phyloP scores from a whole-genome alignment of 192 early-diverging fungal genomes.

The Backusella australiensis region DNA sequence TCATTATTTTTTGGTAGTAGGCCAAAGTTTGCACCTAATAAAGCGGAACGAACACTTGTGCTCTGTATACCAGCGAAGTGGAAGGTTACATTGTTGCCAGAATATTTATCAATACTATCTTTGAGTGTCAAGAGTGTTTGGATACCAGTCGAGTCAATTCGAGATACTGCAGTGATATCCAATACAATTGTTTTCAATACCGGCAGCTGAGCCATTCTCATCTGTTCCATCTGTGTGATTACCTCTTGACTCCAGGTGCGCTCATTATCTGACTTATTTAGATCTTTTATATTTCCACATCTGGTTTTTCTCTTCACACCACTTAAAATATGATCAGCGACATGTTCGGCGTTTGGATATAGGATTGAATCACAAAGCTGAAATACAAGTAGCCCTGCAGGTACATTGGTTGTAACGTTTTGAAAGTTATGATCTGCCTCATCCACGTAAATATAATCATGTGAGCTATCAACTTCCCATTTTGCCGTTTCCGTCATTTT shows the following conservation, averaged over 20 bases:
- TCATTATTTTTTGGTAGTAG: neutral
- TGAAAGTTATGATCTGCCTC: slow-evolving; percentile 22
- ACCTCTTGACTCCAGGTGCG: slow-evolving; percentile 15
- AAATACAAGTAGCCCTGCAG: slow-evolving; percentile 73
- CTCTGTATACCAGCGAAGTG: slow-evolving; percentile 26
- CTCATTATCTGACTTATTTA: slow-evolving; percentile 15
- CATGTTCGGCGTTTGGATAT: slow-evolving; percentile 67
- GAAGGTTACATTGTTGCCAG: slow-evolving; percentile 22
- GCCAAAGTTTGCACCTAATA: slow-evolving; percentile 19
- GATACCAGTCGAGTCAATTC: slow-evolving; percentile 78
- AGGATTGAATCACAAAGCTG: slow-evolving; percentile 63
- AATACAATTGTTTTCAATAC: slow-evolving; percentile 71
- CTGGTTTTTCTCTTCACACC: slow-evolving; percentile 17
- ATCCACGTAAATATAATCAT: slow-evolving; percentile 27
- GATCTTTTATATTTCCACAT: slow-evolving; percentile 10
- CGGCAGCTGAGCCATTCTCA: slow-evolving; percentile 34
- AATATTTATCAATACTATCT: slow-evolving; percentile 15
- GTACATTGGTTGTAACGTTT: slow-evolving; percentile 2
- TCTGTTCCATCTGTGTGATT: slow-evolving; percentile 26
- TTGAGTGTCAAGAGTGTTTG: slow-evolving; percentile 66
- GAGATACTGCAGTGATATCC: slow-evolving; percentile 76
- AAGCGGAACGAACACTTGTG: slow-evolving; percentile 1
- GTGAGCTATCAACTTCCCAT: neutral
- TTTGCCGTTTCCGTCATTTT: neutral
- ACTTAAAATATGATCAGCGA: slow-evolving; percentile 50